Percentiles rank a stretch among this genome's conserved stretches.
Evolutionary conservation across 2,329 filamentous ascomycete species (phyloP).

Genomic region (Aureobasidium melanogenum): DNA sequence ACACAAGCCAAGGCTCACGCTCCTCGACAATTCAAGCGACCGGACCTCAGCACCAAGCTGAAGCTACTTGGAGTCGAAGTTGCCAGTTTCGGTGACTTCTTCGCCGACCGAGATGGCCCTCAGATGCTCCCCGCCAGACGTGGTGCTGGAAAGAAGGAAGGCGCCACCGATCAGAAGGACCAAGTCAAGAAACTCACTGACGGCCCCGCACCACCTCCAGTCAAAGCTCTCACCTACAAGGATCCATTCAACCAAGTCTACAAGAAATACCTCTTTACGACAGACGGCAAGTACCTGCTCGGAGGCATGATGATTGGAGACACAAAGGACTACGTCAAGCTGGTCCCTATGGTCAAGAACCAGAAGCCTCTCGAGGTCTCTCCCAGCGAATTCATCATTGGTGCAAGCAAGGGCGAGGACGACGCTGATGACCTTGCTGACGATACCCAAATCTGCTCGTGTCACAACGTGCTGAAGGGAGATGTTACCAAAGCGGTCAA

Average conservation of each 20-base stretch:
- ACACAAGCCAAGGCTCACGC: slow-evolving; percentile 69
- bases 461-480: slow-evolving; percentile 84
- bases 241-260: slow-evolving; percentile 84
- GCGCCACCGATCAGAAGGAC: slow-evolving; percentile 28
- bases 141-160: slow-evolving; percentile 38
- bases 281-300: slow-evolving; percentile 80
- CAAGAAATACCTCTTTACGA: slow-evolving; percentile 87
- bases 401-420: slow-evolving; percentile 63
- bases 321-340: slow-evolving; percentile 79
- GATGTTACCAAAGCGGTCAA: slow-evolving; percentile 66
- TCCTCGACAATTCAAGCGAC: slow-evolving; percentile 63
- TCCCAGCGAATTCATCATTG: slow-evolving; percentile 75
- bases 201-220: slow-evolving; percentile 48
- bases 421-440: slow-evolving; percentile 72
- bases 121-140: slow-evolving; percentile 58
- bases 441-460: slow-evolving; percentile 84
- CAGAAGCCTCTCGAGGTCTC: slow-evolving; percentile 70
- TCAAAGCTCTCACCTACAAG: slow-evolving; percentile 80
- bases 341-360: slow-evolving; percentile 78
- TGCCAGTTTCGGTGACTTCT: slow-evolving; percentile 89
- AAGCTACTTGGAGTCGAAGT: slow-evolving; percentile 87
- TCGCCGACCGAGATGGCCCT: slow-evolving; percentile 77
- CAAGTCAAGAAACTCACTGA: slow-evolving; percentile 46
- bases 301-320: slow-evolving; percentile 98
- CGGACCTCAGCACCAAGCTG: slow-evolving; percentile 83